Conservation (phyloP, 352 stramenopile species). For the Globisporangium nunn region DNA sequence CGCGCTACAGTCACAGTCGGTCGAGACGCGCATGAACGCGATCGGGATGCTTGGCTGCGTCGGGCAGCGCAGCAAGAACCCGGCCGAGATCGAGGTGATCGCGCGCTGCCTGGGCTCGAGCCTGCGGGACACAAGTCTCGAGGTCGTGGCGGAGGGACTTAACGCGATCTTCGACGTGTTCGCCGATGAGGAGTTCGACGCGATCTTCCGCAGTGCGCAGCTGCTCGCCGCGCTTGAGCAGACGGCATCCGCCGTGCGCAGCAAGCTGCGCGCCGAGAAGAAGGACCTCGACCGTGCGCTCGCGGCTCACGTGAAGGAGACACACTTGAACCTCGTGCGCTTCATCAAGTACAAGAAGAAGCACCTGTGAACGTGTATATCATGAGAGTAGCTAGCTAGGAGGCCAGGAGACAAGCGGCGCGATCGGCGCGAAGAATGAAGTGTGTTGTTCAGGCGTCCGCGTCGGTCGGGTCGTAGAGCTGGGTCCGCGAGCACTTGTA, state of each 20-base stretch:
- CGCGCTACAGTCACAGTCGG: conserved; percentile 48
- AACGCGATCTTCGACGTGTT: conserved; percentile 87
- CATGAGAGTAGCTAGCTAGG: neutral
- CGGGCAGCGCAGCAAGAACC: conserved; percentile 57
- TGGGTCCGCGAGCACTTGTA: conserved; percentile 61
- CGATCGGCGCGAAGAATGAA: neutral
- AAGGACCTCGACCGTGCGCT: conserved; percentile 75
- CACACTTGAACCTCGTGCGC: conserved; percentile 75
- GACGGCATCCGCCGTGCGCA: conserved; percentile 48
- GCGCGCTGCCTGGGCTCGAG: conserved; percentile 47
- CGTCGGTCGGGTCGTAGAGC: conserved; percentile 51
- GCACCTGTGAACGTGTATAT: conserved; percentile 40
- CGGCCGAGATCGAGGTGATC: conserved; percentile 65
- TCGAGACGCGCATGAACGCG: conserved; percentile 68
- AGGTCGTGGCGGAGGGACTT: conserved; percentile 79
- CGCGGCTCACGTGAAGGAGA: conserved; percentile 82
- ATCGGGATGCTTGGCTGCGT: conserved; percentile 76
- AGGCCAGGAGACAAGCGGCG: neutral
- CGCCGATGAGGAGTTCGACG: conserved; percentile 72
- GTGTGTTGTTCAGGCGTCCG: neutral
- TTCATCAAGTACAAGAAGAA: conserved; percentile 93
- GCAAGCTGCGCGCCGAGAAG: conserved; percentile 71
- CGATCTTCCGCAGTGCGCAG: conserved; percentile 56
- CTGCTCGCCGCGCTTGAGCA: conserved; percentile 60
- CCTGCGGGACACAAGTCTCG: conserved; percentile 61